Evolutionary conservation across 768 basidiomycete genomes (phyloP), one percentile per base, ranked within the genome.

Genomic region (Suillus ampliporus): DNA sequence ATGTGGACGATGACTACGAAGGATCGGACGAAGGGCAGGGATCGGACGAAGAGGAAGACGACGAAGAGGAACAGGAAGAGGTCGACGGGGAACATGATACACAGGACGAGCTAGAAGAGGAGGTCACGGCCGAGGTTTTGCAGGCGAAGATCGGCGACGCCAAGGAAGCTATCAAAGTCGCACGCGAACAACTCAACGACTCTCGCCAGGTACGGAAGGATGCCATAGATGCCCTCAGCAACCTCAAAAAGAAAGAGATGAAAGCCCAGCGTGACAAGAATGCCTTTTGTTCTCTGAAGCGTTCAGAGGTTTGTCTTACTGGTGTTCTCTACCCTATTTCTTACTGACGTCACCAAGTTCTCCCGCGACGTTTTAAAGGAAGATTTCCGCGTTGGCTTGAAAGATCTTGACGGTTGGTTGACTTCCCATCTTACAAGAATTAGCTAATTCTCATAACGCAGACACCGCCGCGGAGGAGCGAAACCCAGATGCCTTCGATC

Each of bases 401-500:
- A 85, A 65, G 85, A 87, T 38, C 72, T 88, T 1, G 86, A 88
- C 68, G 86, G 84, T 85, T 61, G 34, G 75, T 67, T 37, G 35
- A 23, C 35, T 13, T 37, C 35, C 51, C 9, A 4, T 35, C 15
- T 35, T 48, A n/a, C 11, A 31, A 57, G 54, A 17, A 48, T 51
- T 19, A 38, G 21, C 59, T 8, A 40, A 40, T 50, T 31, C 13
- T 19, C 47, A n/a, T 53, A 43, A 6, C 51, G 26, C 58, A 86
- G 85, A 87, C 66, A 80, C 84, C 34, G 83, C 80, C 19, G 86
- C 86, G 1, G 84, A 87, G 68, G 77, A 84, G 69, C 77, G 81
- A 17, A 82, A 89, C 68, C 86, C 87, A 1, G 77, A 80, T n/a
- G 79, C 78, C 47, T 88, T 87, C 63, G 79, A 88, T 67, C 86